phyloP scores from a whole-genome alignment of 306 rosid species.

The Pyrus pyrifolia region DNA sequence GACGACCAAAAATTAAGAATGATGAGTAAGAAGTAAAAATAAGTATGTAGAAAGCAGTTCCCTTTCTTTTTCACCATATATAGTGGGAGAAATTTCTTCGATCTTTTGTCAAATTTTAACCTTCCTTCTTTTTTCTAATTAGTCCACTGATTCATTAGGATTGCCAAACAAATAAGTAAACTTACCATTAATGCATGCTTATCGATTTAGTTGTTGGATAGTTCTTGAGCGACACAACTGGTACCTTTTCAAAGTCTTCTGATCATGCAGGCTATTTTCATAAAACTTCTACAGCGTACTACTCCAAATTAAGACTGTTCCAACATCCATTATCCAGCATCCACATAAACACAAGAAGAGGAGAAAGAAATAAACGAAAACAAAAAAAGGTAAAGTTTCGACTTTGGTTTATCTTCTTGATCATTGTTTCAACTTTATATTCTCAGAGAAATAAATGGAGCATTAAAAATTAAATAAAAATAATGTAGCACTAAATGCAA shows the following conservation, averaged over 20 bases:
- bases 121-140: background rate
- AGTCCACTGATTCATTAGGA: background rate
- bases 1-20: rapidly evolving
- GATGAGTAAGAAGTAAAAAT: no score
- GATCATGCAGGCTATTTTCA: background rate
- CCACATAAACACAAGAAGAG: background rate
- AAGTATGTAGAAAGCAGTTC: no score
- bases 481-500: background rate
- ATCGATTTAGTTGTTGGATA: background rate
- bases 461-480: background rate
- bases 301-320: background rate
- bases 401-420: background rate
- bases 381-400: background rate
- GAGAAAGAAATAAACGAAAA: background rate
- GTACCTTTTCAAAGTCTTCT: background rate
- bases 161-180: background rate
- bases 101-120: no score
- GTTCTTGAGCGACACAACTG: background rate
- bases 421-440: background rate
- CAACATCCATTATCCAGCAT: background rate
- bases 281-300: background rate
- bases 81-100: no score
- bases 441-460: background rate
- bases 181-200: background rate
- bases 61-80: no score